Evolutionary conservation across 208 protist species (phyloP).

Genomic region (Strigomonas culicis): DNA sequence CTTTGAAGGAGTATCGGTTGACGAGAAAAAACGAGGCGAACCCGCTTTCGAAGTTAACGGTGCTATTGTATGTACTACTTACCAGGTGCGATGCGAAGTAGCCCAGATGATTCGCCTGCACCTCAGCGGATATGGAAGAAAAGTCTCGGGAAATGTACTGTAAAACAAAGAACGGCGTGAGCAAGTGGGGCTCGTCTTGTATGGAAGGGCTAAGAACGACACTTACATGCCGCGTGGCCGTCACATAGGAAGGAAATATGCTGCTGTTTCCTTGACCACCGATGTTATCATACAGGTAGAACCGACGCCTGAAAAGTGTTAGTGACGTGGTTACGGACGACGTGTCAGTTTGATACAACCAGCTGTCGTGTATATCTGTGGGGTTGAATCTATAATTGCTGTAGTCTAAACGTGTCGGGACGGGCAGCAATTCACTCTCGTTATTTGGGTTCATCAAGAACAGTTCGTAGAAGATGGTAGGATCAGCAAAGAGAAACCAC

Average conservation of each 20-base stretch:
- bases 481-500: conserved; percentile 22
- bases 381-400: conserved; percentile 32
- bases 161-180: conserved; percentile 45
- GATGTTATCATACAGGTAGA: conserved; percentile 75
- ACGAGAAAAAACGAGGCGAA: conserved; percentile 29
- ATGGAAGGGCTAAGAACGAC: conserved; percentile 24
- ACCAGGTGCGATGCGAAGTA: too few relatives aligned
- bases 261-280: conserved; percentile 13
- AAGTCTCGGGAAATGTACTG: conserved; percentile 49
- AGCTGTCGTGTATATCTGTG: conserved; percentile 24
- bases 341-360: conserved; percentile 24
- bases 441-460: conserved; percentile 61
- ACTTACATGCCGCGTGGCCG: conserved; percentile 26
- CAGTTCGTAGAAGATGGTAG: conserved; percentile 64
- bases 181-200: conserved; percentile 1
- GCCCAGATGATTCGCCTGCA: too few relatives aligned
- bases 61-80: too few relatives aligned
- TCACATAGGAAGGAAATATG: conserved; percentile 20
- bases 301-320: conserved; percentile 30
- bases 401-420: conserved; percentile 65
- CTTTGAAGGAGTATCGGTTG: conserved; percentile 23
- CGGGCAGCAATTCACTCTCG: conserved; percentile 38
- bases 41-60: too few relatives aligned
- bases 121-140: too few relatives aligned
- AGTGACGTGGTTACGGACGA: conserved; percentile 6